Evolutionary conservation across 1,284 basidiomycete genomes (phyloP).

Genomic region (Sporisorium sorghi): DNA sequence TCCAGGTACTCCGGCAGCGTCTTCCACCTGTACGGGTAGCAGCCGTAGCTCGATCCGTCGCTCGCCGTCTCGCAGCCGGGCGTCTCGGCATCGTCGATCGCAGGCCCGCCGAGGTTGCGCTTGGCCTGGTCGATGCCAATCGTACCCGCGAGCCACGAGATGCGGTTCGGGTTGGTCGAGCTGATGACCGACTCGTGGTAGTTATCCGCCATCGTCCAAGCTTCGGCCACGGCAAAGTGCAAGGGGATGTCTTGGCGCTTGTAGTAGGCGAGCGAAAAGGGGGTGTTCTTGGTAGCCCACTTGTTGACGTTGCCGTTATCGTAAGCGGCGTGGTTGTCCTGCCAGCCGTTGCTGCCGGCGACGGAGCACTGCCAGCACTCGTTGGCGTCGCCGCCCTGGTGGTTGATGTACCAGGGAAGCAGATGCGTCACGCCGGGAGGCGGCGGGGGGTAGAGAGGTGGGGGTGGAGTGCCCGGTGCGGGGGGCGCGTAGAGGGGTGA

Average conservation of each 20-base stretch:
- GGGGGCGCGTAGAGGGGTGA: too few relatives aligned
- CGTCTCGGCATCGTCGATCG: conserved; percentile 39
- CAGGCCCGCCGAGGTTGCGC: conserved; percentile 31
- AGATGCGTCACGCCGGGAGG: conserved; percentile 42
- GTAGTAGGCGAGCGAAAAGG: conserved; percentile 59
- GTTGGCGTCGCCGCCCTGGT: conserved; percentile 52
- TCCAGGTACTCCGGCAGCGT: conserved; percentile 59
- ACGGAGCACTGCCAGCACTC: conserved; percentile 58
- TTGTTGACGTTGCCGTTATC: conserved; percentile 55
- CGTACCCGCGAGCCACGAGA: conserved; percentile 49
- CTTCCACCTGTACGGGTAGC: conserved; percentile 56
- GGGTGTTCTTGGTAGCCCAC: conserved; percentile 57
- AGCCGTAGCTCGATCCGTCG: conserved; percentile 32
- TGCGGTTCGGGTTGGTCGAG: conserved; percentile 56
- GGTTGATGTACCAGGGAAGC: conserved; percentile 59
- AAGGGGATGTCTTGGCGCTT: conserved; percentile 56
- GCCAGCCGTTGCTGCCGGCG: conserved; percentile 59
- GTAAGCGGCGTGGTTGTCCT: conserved; percentile 59
- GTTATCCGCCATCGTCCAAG: conserved; percentile 55
- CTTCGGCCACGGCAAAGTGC: conserved; percentile 58
- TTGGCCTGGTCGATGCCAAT: conserved; percentile 21
- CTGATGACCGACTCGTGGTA: conserved; percentile 60
- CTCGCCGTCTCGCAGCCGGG: conserved; percentile 26
- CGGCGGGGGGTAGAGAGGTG: too few relatives aligned
- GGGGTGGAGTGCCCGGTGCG: too few relatives aligned